Evolutionary conservation across 768 basidiomycete genomes (phyloP).

Genomic region (Termitomyces sp.): DNA sequence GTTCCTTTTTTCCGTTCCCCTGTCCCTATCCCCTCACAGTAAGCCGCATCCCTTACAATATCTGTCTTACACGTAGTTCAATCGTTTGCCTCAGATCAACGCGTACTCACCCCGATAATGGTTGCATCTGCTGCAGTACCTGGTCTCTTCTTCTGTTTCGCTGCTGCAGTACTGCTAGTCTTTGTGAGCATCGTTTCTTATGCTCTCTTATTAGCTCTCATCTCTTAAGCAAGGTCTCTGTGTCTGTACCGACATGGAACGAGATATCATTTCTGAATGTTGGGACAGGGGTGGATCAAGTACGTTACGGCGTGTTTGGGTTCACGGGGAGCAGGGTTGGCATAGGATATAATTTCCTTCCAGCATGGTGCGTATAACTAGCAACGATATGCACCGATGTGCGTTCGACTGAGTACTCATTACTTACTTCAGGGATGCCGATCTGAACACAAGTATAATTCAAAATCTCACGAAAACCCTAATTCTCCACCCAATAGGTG

Average conservation of each 20-base stretch:
- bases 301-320: slow-evolving; percentile 75
- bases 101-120: slow-evolving; percentile 26
- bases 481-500: slow-evolving; percentile 80
- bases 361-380: neutral
- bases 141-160: slow-evolving; percentile 69
- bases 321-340: slow-evolving; percentile 51
- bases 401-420: neutral
- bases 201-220: slow-evolving; percentile 20
- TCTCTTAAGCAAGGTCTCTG: slow-evolving; percentile 46
- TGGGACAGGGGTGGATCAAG: slow-evolving; percentile 30
- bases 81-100: neutral
- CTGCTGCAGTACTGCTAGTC: slow-evolving; percentile 65
- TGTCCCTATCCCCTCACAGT: neutral
- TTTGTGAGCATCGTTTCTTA: slow-evolving; percentile 37
- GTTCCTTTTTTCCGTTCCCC: neutral
- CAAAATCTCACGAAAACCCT: slow-evolving; percentile 71
- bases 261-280: slow-evolving; percentile 65
- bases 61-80: neutral
- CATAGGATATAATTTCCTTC: slow-evolving; percentile 56
- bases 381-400: neutral
- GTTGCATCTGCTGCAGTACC: slow-evolving; percentile 59
- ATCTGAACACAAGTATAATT: slow-evolving; percentile 49
- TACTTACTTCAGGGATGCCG: slow-evolving; percentile 9
- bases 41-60: neutral
- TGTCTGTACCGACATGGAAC: slow-evolving; percentile 75